Evolutionary conservation across 805 yeast species (phyloP).

Genomic region (Metschnikowia corniflorae): DNA sequence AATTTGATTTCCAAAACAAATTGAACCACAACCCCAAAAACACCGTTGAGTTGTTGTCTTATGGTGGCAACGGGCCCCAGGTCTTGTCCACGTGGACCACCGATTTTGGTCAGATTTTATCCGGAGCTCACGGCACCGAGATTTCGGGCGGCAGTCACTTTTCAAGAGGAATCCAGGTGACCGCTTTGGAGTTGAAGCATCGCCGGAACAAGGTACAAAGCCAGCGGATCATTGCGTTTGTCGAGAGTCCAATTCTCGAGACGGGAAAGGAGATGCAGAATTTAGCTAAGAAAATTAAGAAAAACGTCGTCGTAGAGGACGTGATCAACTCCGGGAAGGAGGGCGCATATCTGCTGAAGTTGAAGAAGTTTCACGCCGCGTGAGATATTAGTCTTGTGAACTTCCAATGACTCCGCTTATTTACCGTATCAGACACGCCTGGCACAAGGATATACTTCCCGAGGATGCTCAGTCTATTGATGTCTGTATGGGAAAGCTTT

Average conservation of each 20-base stretch:
- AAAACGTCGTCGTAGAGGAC: constrained; percentile 87
- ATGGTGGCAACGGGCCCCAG: constrained; percentile 79
- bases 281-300: constrained; percentile 88
- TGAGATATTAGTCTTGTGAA: too few relatives aligned
- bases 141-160: constrained; percentile 68
- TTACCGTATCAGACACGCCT: too few relatives aligned
- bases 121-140: constrained; percentile 77
- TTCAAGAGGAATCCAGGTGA: constrained; percentile 86
- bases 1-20: constrained; percentile 79
- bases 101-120: constrained; percentile 79
- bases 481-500: too few relatives aligned
- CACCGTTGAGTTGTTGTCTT: constrained; percentile 86
- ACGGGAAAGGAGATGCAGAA: constrained; percentile 68
- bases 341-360: constrained; percentile 64
- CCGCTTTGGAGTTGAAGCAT: constrained; percentile 86
- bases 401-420: too few relatives aligned
- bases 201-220: constrained; percentile 91
- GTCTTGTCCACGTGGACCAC: constrained; percentile 87
- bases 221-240: constrained; percentile 85
- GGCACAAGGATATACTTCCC: too few relatives aligned
- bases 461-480: too few relatives aligned
- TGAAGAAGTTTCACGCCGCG: constrained; percentile 71
- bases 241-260: constrained; percentile 80
- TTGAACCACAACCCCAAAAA: constrained; percentile 88
- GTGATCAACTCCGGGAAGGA: constrained; percentile 91